phyloP scores from a whole-genome alignment of 306 rosid genomes.

The Fagus crenata region DNA sequence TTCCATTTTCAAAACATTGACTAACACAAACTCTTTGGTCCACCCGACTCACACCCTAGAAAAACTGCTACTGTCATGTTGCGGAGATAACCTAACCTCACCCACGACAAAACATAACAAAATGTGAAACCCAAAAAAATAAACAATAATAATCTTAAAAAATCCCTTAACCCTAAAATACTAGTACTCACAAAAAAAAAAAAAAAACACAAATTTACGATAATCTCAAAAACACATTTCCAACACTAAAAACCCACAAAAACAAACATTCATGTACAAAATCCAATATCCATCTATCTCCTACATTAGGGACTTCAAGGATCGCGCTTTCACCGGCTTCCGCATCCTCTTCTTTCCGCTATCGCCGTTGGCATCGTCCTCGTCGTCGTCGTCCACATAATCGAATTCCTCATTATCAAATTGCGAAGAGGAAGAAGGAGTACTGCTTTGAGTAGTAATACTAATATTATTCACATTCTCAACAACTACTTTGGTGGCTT shows the following conservation, averaged over 20 bases:
- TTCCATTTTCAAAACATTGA: neutral
- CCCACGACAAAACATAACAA: constrained; percentile 36
- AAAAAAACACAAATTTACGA: neutral
- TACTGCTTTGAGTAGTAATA: constrained; percentile 14
- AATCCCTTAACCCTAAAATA: constrained; percentile 24
- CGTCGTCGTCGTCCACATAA: constrained; percentile 47
- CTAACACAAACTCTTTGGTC: constrained; percentile 10
- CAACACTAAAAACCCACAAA: constrained; percentile 20
- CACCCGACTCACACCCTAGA: constrained; percentile 32
- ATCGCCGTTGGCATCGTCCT: constrained; percentile 32
- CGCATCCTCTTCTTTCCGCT: constrained; percentile 61
- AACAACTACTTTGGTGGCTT: neutral
- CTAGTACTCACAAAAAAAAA: neutral
- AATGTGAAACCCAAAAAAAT: constrained; percentile 27
- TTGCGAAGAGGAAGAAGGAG: constrained; percentile 23
- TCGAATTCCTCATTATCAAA: constrained; percentile 38
- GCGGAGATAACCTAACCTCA: constrained; percentile 37
- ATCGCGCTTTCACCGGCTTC: constrained; percentile 84
- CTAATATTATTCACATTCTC: neutral
- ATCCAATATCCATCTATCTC: constrained; percentile 21
- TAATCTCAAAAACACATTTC: constrained; percentile 11
- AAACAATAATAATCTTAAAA: neutral
- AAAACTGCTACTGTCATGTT: constrained; percentile 28
- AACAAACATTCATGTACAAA: neutral
- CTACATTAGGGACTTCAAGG: constrained; percentile 83